Conservation (phyloP, 495 filamentous ascomycete genomes). For the Talaromyces proteolyticus region DNA sequence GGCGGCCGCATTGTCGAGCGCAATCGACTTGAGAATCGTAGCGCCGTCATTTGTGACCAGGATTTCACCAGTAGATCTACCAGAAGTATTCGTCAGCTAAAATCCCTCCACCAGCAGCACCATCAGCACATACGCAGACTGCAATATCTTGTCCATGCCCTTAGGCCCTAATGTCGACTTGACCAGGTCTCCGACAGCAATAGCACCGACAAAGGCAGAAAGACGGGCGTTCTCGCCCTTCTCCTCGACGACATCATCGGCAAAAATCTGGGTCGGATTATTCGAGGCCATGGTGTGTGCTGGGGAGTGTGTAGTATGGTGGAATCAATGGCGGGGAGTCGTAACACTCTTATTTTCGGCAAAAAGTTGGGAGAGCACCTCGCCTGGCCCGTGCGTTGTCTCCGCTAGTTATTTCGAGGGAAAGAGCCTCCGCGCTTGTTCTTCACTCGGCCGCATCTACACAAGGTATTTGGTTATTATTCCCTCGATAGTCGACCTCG, state of each 20-base stretch:
- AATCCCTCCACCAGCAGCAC: constrained; percentile 8
- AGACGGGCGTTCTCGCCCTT: constrained; percentile 99
- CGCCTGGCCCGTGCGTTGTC: constrained; percentile 14
- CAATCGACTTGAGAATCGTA: constrained; percentile 96
- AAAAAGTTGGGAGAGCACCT: constrained; percentile 3
- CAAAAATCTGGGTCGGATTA: constrained; percentile 97
- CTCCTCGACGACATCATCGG: constrained; percentile 93
- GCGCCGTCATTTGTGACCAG: constrained; percentile 98
- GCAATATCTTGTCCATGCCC: constrained; percentile 99
- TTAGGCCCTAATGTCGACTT: constrained; percentile 97
- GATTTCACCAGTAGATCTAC: constrained; percentile 88
- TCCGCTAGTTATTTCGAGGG: constrained; percentile 4
- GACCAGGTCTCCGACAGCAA: constrained; percentile 93
- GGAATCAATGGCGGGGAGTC: constrained; percentile 1
- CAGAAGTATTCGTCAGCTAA: constrained; percentile 1
- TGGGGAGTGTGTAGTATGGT: background rate
- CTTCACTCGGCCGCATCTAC: too few species aligned
- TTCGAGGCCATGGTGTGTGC: constrained; percentile 37
- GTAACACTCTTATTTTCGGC: background rate
- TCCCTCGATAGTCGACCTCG: too few species aligned
- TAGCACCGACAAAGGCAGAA: constrained; percentile 92
- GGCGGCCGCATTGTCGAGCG: constrained; percentile 96
- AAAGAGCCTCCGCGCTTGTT: too few species aligned
- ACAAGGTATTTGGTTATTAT: too few species aligned
- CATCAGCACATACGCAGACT: constrained; percentile 71